phyloP scores from a whole-genome alignment of 2,329 filamentous ascomycete genomes.

The Penicillium oxalicum region DNA sequence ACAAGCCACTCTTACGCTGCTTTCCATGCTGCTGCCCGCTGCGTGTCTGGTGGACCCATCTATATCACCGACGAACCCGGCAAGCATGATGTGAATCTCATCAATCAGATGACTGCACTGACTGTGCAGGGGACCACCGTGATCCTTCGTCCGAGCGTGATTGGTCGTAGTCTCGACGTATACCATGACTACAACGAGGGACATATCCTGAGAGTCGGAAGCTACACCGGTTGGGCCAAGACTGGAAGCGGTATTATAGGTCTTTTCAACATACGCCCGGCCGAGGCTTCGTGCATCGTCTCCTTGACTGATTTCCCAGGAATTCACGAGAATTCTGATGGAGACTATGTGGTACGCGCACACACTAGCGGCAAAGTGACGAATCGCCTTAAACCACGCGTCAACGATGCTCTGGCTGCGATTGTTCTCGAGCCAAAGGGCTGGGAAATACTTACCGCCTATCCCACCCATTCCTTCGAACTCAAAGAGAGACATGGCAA shows the following conservation, averaged over 20 bases:
- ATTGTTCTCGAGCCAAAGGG: slow-evolving; percentile 59
- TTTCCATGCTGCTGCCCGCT: slow-evolving; percentile 86
- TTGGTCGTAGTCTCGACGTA: slow-evolving; percentile 65
- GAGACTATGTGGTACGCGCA: slow-evolving; percentile 64
- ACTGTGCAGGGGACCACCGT: slow-evolving; percentile 68
- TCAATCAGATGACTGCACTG: slow-evolving; percentile 72
- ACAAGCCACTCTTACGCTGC: slow-evolving; percentile 63
- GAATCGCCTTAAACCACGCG: slow-evolving; percentile 31
- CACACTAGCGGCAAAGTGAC: slow-evolving; percentile 61
- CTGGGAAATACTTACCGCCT: slow-evolving; percentile 77
- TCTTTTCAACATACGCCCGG: slow-evolving; percentile 71
- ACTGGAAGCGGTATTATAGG: slow-evolving; percentile 73
- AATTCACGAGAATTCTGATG: slow-evolving; percentile 44
- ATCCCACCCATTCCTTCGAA: slow-evolving; percentile 56
- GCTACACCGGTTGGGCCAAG: slow-evolving; percentile 63
- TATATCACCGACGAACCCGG: slow-evolving; percentile 91
- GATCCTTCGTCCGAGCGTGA: slow-evolving; percentile 69
- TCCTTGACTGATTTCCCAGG: slow-evolving; percentile 69
- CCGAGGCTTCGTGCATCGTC: slow-evolving; percentile 61
- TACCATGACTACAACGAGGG: slow-evolving; percentile 73
- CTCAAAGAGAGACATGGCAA: slow-evolving; percentile 26
- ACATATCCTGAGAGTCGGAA: slow-evolving; percentile 67
- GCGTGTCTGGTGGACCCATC: slow-evolving; percentile 83
- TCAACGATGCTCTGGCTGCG: slow-evolving; percentile 48
- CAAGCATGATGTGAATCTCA: slow-evolving; percentile 67